Percentiles rank a stretch among this genome's conserved stretches.
phyloP scores from a whole-genome alignment of 805 yeast genomes.

The Clavispora vitiphila region DNA sequence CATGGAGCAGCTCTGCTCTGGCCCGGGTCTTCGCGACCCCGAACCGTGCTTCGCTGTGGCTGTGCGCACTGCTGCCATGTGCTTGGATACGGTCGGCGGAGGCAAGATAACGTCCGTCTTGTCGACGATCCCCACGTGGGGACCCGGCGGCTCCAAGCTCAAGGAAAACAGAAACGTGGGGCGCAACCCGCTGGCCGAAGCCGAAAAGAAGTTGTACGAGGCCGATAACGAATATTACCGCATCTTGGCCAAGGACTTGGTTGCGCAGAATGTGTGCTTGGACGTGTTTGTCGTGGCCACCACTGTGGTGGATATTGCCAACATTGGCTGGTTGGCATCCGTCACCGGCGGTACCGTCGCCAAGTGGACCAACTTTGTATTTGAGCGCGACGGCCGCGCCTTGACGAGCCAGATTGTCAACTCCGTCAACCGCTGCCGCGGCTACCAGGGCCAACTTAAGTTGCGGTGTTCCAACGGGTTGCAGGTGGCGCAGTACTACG shows the following conservation, averaged over 20 bases:
- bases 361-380: constrained; percentile 62
- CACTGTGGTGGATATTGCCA: constrained; percentile 66
- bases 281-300: constrained; percentile 70
- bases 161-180: constrained; percentile 37
- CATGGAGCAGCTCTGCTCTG: constrained; percentile 44
- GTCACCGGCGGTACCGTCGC: constrained; percentile 68
- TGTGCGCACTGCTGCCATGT: constrained; percentile 57
- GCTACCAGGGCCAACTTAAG: constrained; percentile 78
- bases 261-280: constrained; percentile 59
- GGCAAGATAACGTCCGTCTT: constrained; percentile 76
- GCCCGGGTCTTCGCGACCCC: constrained; percentile 36
- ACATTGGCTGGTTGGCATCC: constrained; percentile 60
- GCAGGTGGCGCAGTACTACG: constrained; percentile 73
- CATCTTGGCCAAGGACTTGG: constrained; percentile 52
- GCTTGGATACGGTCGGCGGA: constrained; percentile 64
- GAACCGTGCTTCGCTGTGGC: constrained; percentile 83
- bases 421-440: constrained; percentile 48
- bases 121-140: constrained; percentile 70
- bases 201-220: constrained; percentile 48
- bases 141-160: constrained; percentile 64
- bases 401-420: constrained; percentile 57
- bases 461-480: constrained; percentile 85
- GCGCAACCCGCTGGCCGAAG: constrained; percentile 37
- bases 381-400: constrained; percentile 64
- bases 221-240: constrained; percentile 61